Evolutionary conservation across 148 eudicot species (phyloP).

Genomic region (Polygonum aviculare): DNA sequence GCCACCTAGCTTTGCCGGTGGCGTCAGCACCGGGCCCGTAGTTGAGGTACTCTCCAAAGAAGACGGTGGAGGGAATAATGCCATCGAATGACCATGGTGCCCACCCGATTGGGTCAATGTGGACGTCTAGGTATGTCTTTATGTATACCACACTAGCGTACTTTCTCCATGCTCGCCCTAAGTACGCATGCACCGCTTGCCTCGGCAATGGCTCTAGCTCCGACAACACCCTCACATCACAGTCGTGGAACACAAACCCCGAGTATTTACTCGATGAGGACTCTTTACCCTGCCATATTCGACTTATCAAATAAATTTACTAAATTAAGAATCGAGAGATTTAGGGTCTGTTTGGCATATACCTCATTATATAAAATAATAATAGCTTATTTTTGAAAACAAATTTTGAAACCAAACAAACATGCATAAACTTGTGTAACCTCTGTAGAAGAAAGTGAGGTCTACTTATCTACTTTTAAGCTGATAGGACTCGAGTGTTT

Average conservation of each 20-base stretch:
- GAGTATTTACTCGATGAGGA: not conserved
- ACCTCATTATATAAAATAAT: too few species aligned
- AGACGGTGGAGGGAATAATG: not conserved
- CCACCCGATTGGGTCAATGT: not conserved
- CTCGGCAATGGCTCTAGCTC: not conserved
- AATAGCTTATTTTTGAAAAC: too few species aligned
- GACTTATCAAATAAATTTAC: too few species aligned
- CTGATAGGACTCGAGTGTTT: too few species aligned
- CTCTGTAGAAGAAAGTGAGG: too few species aligned
- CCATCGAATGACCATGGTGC: not conserved
- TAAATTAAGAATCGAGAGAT: too few species aligned
- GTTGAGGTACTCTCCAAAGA: not conserved
- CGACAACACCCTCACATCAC: not conserved
- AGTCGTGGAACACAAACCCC: conserved; percentile 10
- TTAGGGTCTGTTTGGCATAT: too few species aligned
- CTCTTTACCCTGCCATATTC: not conserved
- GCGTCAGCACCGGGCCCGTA: not conserved
- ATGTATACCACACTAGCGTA: conserved; percentile 1
- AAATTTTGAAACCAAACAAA: too few species aligned
- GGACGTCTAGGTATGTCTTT: not conserved
- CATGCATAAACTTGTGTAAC: too few species aligned
- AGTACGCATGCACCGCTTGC: not conserved
- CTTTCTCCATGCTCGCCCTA: not conserved
- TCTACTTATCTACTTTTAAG: too few species aligned
- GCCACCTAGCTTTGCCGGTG: not conserved